Evolutionary conservation across 495 filamentous ascomycete species (phyloP).

Genomic region (Oidiodendron maius): DNA sequence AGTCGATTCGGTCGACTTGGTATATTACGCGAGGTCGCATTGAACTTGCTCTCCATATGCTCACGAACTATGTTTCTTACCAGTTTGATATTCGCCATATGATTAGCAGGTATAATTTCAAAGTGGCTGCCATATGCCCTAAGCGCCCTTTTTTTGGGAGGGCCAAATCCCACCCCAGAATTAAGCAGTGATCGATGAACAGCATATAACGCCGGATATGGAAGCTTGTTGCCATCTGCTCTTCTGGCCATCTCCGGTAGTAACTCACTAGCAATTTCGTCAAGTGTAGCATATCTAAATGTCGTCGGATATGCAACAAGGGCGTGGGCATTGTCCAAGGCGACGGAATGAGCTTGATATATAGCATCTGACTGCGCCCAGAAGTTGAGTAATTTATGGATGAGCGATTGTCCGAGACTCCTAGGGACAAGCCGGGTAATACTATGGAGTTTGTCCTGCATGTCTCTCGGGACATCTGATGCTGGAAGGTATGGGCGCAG

Average conservation of each 20-base stretch:
- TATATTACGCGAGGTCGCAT: not conserved
- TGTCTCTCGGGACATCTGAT: constrained; percentile 28
- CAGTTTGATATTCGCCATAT: constrained; percentile 5
- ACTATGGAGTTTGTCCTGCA: constrained; percentile 39
- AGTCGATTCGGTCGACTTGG: constrained; percentile 17
- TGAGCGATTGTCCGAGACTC: constrained; percentile 38
- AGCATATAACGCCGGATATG: constrained; percentile 54
- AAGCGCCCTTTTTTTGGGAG: constrained; percentile 7
- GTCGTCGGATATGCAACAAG: constrained; percentile 40
- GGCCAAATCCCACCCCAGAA: constrained; percentile 45
- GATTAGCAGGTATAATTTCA: constrained; percentile 39
- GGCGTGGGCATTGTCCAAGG: constrained; percentile 43
- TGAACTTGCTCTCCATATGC: not conserved
- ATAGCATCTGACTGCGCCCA: constrained; percentile 39
- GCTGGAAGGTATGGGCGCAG: constrained; percentile 60
- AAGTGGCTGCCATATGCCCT: constrained; percentile 15
- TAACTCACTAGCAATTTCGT: constrained; percentile 53
- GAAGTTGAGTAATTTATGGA: constrained; percentile 49
- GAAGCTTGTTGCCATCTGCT: constrained; percentile 30
- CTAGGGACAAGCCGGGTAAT: constrained; percentile 47
- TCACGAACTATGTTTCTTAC: constrained; percentile 11
- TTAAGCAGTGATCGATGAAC: constrained; percentile 57
- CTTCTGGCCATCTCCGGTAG: constrained; percentile 15
- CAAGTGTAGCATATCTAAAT: constrained; percentile 49
- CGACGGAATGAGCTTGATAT: constrained; percentile 43